A percentile compares a stretch with the other conserved stretches of the same genome.
Conservation (phyloP, 495 filamentous ascomycete genomes). For the Penicillium subrubescens region DNA sequence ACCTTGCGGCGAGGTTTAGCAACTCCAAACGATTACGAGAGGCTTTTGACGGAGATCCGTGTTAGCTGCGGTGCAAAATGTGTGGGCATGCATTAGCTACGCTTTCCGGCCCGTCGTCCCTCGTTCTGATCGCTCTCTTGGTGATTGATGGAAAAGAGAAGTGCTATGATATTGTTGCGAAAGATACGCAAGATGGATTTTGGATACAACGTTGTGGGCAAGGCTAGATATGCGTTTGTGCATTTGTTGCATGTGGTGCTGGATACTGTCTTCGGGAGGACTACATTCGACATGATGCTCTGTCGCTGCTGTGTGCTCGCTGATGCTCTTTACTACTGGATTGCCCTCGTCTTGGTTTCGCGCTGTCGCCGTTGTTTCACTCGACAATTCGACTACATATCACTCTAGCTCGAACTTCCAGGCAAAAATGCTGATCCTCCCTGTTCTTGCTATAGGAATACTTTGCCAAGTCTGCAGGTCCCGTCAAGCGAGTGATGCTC, state of each 20-base stretch:
- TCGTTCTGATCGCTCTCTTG: constrained; percentile 15
- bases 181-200: neutral
- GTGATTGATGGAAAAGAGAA: constrained; percentile 14
- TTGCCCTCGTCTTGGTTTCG: constrained; percentile 27
- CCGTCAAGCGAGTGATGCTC: constrained; percentile 83
- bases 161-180: neutral
- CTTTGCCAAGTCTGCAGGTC: constrained; percentile 83
- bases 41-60: constrained; percentile 10
- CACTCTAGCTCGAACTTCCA: constrained; percentile 23
- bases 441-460: constrained; percentile 77
- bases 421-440: constrained; percentile 45
- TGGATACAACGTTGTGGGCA: neutral
- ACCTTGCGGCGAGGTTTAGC: neutral
- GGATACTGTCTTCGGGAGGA: neutral
- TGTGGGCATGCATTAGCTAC: constrained; percentile 1
- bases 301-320: constrained; percentile 67
- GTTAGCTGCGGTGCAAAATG: constrained; percentile 14
- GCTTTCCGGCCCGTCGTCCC: neutral
- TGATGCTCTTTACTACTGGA: constrained; percentile 55
- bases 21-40: constrained; percentile 13
- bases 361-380: constrained; percentile 30
- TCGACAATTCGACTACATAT: constrained; percentile 26
- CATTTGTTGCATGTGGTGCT: neutral
- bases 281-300: constrained; percentile 6
- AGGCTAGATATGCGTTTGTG: neutral